Percentiles rank a stretch among this genome's conserved stretches.
These are phyloP conservation scores for Diphasiastrum complanatum DNA, from an alignment of 83 land plant species.

Conservation along the genomic window DNA sequence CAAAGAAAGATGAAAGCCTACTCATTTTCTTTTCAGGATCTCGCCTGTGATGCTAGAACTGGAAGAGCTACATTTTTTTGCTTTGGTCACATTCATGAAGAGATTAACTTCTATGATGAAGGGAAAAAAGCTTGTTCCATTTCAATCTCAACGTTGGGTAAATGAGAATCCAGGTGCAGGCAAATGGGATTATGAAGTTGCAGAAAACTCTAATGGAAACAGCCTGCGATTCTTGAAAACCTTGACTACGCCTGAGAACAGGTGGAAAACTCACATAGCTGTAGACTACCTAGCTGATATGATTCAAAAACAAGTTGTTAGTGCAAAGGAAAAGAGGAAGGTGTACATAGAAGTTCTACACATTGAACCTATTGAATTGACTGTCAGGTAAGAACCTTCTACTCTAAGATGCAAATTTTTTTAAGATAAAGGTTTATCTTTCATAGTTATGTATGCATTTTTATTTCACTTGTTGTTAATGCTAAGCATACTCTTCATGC, in stretches of 20 bases:
- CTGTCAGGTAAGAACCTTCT: slow-evolving; percentile 51
- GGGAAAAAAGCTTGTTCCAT: too few species aligned
- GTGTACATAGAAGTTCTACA: slow-evolving; percentile 71
- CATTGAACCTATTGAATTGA: slow-evolving; percentile 60
- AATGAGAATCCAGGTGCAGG: too few species aligned
- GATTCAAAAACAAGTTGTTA: slow-evolving; percentile 53
- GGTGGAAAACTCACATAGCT: slow-evolving; percentile 34
- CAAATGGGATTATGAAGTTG: background rate
- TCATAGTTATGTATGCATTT: background rate
- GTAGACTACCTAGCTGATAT: slow-evolving; percentile 64
- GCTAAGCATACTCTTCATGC: too few species aligned
- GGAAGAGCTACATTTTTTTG: slow-evolving; percentile 56
- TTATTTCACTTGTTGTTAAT: too few species aligned
- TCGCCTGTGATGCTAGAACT: slow-evolving; percentile 57
- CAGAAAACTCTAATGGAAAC: too few species aligned
- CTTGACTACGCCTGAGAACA: background rate
- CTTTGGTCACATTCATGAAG: slow-evolving; percentile 45
- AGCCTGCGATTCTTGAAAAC: background rate
- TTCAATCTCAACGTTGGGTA: too few species aligned
- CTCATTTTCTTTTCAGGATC: slow-evolving; percentile 47
- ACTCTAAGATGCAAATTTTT: background rate
- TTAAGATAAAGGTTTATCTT: background rate
- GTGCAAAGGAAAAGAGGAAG: slow-evolving; percentile 64
- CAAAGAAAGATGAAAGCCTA: too few species aligned
- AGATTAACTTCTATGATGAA: too few species aligned